Conservation (phyloP, 2,329 filamentous ascomycete species). For the Diaporthe ilicicola region DNA sequence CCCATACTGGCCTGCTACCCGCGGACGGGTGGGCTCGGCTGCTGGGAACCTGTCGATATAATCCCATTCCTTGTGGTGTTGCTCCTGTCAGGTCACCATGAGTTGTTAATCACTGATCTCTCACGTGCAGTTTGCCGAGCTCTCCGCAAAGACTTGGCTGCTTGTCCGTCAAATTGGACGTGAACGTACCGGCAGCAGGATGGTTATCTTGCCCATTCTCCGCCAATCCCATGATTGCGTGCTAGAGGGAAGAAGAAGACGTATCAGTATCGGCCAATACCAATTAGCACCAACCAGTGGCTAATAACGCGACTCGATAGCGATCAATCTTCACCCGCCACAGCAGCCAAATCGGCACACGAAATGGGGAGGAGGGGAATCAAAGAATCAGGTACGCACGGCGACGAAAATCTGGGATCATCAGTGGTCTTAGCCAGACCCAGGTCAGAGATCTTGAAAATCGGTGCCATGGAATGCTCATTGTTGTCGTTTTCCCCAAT, state of each 20-base stretch:
- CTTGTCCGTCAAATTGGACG: too few relatives aligned
- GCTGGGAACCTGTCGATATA: background rate
- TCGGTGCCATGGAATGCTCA: background rate
- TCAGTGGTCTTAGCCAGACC: background rate
- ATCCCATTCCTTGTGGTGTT: constrained; percentile 26
- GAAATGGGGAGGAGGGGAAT: fast-evolving
- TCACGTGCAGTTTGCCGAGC: too few relatives aligned
- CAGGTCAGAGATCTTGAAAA: constrained; percentile 4
- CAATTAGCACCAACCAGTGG: background rate
- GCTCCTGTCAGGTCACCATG: background rate
- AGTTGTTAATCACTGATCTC: background rate
- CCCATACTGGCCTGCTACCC: constrained; percentile 2
- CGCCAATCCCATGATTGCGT: background rate
- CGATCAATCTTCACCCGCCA: too few relatives aligned
- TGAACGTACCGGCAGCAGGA: background rate
- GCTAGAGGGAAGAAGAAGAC: background rate
- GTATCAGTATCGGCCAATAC: background rate
- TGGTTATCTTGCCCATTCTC: background rate
- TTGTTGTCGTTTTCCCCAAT: background rate
- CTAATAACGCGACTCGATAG: too few relatives aligned
- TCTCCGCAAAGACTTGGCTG: too few relatives aligned
- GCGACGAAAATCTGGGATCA: background rate
- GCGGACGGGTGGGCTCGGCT: background rate
- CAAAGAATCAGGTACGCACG: background rate
- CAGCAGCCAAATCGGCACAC: background rate